Evolutionary conservation across 768 basidiomycete species (phyloP), one percentile per base, ranked within the genome.

Genomic region (Hericium rajendrae): DNA sequence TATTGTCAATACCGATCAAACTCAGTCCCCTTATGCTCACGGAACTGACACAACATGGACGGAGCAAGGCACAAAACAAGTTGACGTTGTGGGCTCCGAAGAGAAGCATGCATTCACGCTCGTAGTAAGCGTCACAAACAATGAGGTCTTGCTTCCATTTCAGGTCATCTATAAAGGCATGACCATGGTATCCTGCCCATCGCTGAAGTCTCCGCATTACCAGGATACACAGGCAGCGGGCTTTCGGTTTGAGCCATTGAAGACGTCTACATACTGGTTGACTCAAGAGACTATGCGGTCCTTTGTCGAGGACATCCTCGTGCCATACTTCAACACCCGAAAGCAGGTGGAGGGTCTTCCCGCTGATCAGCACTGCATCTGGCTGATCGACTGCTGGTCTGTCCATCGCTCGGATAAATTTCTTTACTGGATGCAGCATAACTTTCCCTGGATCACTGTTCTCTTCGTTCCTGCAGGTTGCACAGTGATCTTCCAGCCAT

Each of bases 61-160:
- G 1, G 38, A 63, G 28, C 59, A 20, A 0, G 71, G 74, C 0
- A 57, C 64, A 0, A 70, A 71, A 54, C 76, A 78, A 53, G 72
- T 77, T 2, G 48, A 63, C 0, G 56, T 65, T 1, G 50, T 69
- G 3, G 74, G 76, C 0, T 28, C 54, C 9, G 74, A 75, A 1
- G 75, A 77, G 56, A 78, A 78, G 60, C 64, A 68, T 0, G 76
- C 76, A n/a, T 72, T 76, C 53, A 77, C 75, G 0, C 32, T 76
- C 1, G 43, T 74, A 12, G 67, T 71, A 9, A 66, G 66, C 0
- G 58, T 74, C 11, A 66, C 74, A 0, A 59, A 48, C 8, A 57
- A 62, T 48, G 73, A 75, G 0, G 51, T 51, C 0, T 38, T 71
- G 13, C 66, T 77, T 6, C 74, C 72, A 11, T 65, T 74, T 32